phyloP scores from a whole-genome alignment of 306 rosid species.

The Coriaria nepalensis region DNA sequence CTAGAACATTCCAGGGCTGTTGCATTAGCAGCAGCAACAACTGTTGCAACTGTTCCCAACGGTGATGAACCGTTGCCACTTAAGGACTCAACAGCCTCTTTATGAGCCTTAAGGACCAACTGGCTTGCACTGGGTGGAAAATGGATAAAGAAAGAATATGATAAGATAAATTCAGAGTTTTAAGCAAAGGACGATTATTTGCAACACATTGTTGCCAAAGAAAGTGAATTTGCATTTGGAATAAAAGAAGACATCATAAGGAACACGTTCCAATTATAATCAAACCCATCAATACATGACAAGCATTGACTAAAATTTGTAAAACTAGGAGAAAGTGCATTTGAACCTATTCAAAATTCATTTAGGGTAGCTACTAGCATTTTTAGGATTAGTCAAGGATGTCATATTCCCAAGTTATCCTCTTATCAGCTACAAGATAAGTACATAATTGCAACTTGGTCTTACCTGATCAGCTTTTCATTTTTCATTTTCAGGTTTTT shows the following conservation, averaged over 20 bases:
- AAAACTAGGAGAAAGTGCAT: background rate
- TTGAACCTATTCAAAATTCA: constrained; percentile 2
- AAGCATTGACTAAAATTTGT: background rate
- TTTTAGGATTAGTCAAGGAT: no score
- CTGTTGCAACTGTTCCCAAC: constrained; percentile 93
- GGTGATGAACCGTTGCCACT: constrained; percentile 88
- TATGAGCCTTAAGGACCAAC: constrained; percentile 93
- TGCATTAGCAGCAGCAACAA: constrained; percentile 95
- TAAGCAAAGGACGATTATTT: no score
- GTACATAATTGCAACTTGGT: no score
- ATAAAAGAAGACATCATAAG: no score
- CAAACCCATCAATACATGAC: no score
- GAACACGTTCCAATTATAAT: no score
- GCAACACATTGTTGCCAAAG: no score
- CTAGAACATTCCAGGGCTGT: constrained; percentile 84
- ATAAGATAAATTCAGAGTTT: background rate
- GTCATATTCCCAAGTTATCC: no score
- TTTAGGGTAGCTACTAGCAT: background rate
- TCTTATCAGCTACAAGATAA: no score
- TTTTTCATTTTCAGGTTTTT: no score
- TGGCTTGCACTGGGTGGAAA: constrained; percentile 60
- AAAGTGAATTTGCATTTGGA: no score
- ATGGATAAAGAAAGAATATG: constrained; percentile 4
- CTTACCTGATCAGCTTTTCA: no score
- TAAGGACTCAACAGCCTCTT: constrained; percentile 92